Percentiles rank a stretch among this genome's conserved stretches.
phyloP scores from a whole-genome alignment of 257 asterid species.

The Solanum megistacrolobum region DNA sequence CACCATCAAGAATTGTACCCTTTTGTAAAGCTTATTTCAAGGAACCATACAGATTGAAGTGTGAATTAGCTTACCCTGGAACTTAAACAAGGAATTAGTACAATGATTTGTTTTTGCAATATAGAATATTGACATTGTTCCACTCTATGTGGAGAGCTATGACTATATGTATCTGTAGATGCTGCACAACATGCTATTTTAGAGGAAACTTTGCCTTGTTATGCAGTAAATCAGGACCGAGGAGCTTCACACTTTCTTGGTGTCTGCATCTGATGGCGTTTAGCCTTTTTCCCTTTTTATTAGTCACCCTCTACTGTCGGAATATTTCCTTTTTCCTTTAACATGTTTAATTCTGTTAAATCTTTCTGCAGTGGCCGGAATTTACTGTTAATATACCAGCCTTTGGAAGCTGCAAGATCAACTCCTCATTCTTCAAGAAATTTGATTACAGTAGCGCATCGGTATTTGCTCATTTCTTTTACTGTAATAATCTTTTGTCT shows the following conservation, averaged over 20 bases:
- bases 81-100: not conserved
- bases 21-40: not conserved
- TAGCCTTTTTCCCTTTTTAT: not conserved
- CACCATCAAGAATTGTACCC: not conserved
- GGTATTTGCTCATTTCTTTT: slow-evolving; percentile 34
- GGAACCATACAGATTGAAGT: not conserved
- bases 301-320: not conserved
- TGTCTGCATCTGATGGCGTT: not conserved
- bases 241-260: not conserved
- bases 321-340: not conserved
- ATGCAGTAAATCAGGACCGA: not conserved
- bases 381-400: slow-evolving; percentile 53
- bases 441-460: slow-evolving; percentile 78
- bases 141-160: not conserved
- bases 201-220: not conserved
- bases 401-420: slow-evolving; percentile 62
- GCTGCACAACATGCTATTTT: not conserved
- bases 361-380: slow-evolving; percentile 82
- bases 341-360: slow-evolving; percentile 4
- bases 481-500: not conserved
- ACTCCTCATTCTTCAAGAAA: slow-evolving; percentile 68
- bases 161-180: not conserved
- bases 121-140: not conserved
- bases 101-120: not conserved
- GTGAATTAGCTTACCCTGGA: not conserved